phyloP scores from a whole-genome alignment of 768 basidiomycete genomes.

The Leccinum subgranulosum region DNA sequence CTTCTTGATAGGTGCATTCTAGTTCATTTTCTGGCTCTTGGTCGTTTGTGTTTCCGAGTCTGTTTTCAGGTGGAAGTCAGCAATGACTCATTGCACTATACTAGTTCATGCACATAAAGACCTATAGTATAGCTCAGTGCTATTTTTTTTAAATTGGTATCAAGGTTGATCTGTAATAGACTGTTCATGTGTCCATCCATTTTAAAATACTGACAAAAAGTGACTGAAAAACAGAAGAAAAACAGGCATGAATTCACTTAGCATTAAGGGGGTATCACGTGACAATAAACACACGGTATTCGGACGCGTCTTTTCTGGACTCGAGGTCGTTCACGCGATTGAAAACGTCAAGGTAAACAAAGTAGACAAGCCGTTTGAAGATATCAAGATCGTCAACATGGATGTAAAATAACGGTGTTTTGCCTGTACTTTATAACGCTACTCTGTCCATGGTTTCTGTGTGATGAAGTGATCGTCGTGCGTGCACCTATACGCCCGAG shows the following conservation, averaged over 20 bases:
- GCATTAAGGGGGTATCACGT: too few relatives aligned
- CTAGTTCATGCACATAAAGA: too few relatives aligned
- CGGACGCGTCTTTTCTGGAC: constrained; percentile 79
- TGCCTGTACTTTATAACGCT: constrained; percentile 36
- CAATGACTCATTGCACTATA: too few relatives aligned
- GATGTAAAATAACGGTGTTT: constrained; percentile 55
- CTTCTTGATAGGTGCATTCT: not conserved
- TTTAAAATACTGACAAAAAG: too few relatives aligned
- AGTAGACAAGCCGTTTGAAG: constrained; percentile 85
- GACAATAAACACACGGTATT: constrained; percentile 94
- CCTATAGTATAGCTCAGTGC: too few relatives aligned
- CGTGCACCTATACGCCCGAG: constrained; percentile 23
- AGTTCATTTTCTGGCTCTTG: not conserved
- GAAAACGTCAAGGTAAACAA: constrained; percentile 89
- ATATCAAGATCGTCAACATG: constrained; percentile 86
- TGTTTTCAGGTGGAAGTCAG: not conserved
- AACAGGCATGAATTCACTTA: too few relatives aligned
- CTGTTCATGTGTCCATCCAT: too few relatives aligned
- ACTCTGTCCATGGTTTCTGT: constrained; percentile 44
- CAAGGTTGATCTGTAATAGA: too few relatives aligned
- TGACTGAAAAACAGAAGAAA: too few relatives aligned
- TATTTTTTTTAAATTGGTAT: too few relatives aligned
- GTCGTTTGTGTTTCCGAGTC: not conserved
- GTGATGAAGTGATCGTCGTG: constrained; percentile 28
- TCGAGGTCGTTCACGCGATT: constrained; percentile 89